Percentiles rank a stretch among this genome's conserved stretches.
These are phyloP conservation scores for Phellopilus nigrolimitatus DNA, from an alignment of 1,284 basidiomycete genomes.

Conservation along the genomic window DNA sequence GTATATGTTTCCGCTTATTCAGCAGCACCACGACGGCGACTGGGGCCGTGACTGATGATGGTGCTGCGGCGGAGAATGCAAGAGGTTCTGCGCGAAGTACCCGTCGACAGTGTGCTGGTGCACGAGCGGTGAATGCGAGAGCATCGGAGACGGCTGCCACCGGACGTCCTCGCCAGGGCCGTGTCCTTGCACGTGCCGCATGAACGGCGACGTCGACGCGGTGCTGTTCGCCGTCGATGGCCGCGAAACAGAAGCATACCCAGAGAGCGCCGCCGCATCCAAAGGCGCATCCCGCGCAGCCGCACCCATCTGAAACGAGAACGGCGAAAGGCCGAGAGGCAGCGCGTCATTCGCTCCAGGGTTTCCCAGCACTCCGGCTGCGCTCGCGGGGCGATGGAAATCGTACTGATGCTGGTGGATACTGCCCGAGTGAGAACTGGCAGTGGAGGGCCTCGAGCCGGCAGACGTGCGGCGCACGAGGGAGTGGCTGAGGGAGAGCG, in stretches of 20 bases:
- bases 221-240: conserved; percentile 15
- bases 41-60: conserved; percentile 3
- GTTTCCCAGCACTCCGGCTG: conserved; percentile 2
- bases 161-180: conserved; percentile 1
- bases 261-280: neutral
- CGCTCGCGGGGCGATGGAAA: conserved; percentile 12
- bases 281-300: neutral
- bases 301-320: conserved; percentile 6
- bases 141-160: conserved; percentile 10
- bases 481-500: conserved; percentile 13
- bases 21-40: conserved; percentile 12
- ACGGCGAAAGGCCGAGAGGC: conserved; percentile 11
- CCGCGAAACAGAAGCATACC: conserved; percentile 7
- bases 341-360: neutral
- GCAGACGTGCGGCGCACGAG: conserved; percentile 10
- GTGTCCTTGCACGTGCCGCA: conserved; percentile 11
- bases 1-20: neutral
- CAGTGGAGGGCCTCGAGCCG: conserved; percentile 15
- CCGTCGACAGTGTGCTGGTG: conserved; percentile 7
- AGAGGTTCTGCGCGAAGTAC: conserved; percentile 3
- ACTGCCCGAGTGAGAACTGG: conserved; percentile 5
- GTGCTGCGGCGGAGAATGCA: conserved; percentile 12
- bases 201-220: conserved; percentile 12
- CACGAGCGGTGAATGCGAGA: conserved; percentile 10
- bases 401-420: neutral